Evolutionary conservation across 495 filamentous ascomycete genomes (phyloP).

Genomic region (Saxophila tyrrhenica): DNA sequence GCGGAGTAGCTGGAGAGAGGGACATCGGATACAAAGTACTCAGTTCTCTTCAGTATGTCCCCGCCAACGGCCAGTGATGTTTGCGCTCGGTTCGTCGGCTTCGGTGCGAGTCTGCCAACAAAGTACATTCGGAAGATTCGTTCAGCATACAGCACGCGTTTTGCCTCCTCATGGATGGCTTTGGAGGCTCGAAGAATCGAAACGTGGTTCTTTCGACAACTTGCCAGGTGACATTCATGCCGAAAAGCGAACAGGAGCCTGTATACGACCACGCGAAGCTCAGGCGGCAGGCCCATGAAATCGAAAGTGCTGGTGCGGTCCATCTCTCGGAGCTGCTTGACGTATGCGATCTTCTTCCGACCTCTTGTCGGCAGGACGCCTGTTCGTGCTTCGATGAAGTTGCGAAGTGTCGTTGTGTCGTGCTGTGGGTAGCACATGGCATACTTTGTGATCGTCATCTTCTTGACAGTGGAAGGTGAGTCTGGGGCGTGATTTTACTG

Average conservation of each 20-base stretch:
- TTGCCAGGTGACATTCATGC: not conserved
- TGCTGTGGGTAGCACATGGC: not conserved
- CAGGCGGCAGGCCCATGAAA: not conserved
- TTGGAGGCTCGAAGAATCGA: not conserved
- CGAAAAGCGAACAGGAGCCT: not conserved
- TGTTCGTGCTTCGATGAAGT: not conserved
- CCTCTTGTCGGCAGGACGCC: not conserved
- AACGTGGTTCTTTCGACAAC: not conserved
- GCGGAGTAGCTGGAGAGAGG: not conserved
- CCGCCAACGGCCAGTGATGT: not conserved
- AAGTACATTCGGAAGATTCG: not conserved
- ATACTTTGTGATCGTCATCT: not conserved
- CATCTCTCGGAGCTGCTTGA: not conserved
- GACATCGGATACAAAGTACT: not conserved
- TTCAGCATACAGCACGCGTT: not conserved
- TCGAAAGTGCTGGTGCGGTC: not conserved
- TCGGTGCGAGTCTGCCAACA: not conserved
- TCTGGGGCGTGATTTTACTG: not conserved
- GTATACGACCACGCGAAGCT: not conserved
- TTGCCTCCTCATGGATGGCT: not conserved
- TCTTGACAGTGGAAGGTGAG: not conserved
- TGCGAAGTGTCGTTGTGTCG: not conserved
- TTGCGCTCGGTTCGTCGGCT: not conserved
- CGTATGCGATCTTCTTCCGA: not conserved
- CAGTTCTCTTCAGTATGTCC: not conserved